Conservation (phyloP, 2,329 filamentous ascomycete species). For the Thermothelomyces thermophilus region DNA sequence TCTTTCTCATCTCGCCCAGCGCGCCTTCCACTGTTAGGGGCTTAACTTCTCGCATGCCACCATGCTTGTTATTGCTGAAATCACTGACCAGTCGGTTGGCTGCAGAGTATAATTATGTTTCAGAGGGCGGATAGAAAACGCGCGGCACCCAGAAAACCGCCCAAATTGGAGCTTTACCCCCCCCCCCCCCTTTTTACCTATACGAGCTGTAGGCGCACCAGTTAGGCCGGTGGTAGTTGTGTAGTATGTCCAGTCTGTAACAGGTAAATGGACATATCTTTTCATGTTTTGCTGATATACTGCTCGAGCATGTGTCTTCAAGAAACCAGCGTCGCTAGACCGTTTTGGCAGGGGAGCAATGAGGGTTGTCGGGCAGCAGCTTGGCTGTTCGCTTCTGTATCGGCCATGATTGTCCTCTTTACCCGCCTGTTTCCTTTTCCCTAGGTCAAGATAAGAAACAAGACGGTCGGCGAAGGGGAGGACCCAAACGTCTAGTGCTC, state of each 20-base stretch:
- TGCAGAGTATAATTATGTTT: neutral
- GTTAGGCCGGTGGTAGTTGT: too few relatives aligned
- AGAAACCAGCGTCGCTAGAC: too few relatives aligned
- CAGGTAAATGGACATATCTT: too few relatives aligned
- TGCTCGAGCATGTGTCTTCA: neutral
- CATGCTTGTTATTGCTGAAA: neutral
- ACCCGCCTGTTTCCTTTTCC: too few relatives aligned
- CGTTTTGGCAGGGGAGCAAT: too few relatives aligned
- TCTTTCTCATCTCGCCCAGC: neutral
- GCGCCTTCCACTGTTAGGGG: too few relatives aligned
- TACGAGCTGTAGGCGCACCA: neutral
- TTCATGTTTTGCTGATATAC: neutral
- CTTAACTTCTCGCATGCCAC: too few relatives aligned
- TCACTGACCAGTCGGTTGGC: neutral
- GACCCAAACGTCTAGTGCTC: slow-evolving; percentile 4
- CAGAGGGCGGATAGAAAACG: neutral
- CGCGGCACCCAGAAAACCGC: neutral
- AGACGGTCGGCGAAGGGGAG: neutral
- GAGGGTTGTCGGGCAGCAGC: neutral
- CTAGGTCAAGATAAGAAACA: slow-evolving; percentile 11
- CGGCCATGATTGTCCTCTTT: too few relatives aligned
- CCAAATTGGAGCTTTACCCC: neutral
- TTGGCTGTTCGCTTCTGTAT: too few relatives aligned
- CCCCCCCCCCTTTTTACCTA: too few relatives aligned
- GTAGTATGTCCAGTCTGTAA: too few relatives aligned